phyloP scores from a whole-genome alignment of 2,329 filamentous ascomycete species.

The Hypomyces perniciosus region DNA sequence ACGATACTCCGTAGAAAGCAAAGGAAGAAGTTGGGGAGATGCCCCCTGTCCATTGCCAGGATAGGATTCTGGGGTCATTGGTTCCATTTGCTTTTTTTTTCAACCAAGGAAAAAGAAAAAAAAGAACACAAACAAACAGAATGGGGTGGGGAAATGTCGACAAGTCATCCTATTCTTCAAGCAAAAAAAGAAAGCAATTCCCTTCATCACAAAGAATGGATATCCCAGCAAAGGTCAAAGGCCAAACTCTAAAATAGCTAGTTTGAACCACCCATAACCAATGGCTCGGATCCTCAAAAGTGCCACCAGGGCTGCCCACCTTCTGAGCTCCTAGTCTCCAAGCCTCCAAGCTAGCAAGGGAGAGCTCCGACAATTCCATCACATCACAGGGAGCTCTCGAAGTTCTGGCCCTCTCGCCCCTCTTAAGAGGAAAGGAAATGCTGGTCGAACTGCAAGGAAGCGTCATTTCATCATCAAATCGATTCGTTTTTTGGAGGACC shows the following conservation, averaged over 20 bases:
- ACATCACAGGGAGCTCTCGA: too few relatives aligned
- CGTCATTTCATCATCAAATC: neutral
- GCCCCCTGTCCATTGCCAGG: neutral
- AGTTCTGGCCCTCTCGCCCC: too few relatives aligned
- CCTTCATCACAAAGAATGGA: neutral
- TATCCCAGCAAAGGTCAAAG: neutral
- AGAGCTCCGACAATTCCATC: neutral
- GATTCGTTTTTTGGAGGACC: neutral
- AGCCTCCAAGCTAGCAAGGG: neutral
- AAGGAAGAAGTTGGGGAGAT: too few relatives aligned
- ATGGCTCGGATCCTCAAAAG: neutral
- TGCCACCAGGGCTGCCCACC: neutral
- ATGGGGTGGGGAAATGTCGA: neutral
- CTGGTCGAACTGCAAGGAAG: neutral
- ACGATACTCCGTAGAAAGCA: neutral
- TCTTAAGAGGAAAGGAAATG: neutral
- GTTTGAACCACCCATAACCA: neutral
- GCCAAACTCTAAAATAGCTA: conserved; percentile 1
- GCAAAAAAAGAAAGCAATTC: neutral
- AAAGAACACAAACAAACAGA: neutral
- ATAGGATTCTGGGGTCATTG: neutral
- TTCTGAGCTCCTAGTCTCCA: too few relatives aligned
- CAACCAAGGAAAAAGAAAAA: neutral
- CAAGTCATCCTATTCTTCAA: neutral
- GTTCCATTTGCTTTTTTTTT: neutral